Evolutionary conservation across 495 filamentous ascomycete genomes (phyloP), one percentile per base, ranked within the genome.

Genomic region (Aspergillus avenaceus): DNA sequence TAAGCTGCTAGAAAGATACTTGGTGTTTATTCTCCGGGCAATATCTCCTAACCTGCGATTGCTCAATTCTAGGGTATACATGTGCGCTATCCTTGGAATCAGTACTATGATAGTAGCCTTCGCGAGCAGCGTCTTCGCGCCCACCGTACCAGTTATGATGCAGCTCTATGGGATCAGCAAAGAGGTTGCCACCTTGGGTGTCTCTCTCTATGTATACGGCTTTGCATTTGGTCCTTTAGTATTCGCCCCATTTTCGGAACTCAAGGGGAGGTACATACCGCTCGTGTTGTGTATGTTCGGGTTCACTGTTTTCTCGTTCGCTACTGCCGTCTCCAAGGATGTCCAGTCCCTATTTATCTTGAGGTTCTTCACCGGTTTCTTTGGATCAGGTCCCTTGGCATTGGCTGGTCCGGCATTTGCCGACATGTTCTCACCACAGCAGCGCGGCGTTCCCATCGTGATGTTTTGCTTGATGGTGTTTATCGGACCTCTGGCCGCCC

Each of bases 241-340:
- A 3, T 58, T 56, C 44, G 54, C 47, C 18, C 55, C 58, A 3
- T 49, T 61, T 28, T 58, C 54, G 5, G 58, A 61, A 31, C 40
- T 58, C 16, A 52, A 53, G n/a, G 58, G 58, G 6, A 41, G 55
- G 28, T 53, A 58, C 16, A 19, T 53, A 4, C 48, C 58, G 2
- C 36, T 56, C 3, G 18, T 50, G 3, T 21, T 54, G 3, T 53
- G 45, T 41, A 64, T 73, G 45, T 49, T 72, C 32, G 41, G 66
- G 16, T 79, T 81, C 47, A 60, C 64, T 1, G 63, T 79, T 28
- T 81, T 81, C 61, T 66, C 73, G 12, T 68, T 83, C 22, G 71
- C 72, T 5, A 69, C 75, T 13, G 79, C 75, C n/a, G 65, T 79
- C 9, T 76, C 72, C 2, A 60, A 70, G 23, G 78, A 82, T 46